Evolutionary conservation across 257 asterid genomes (phyloP), one percentile per base, ranked within the genome.

Genomic region (Sherardia arvensis): DNA sequence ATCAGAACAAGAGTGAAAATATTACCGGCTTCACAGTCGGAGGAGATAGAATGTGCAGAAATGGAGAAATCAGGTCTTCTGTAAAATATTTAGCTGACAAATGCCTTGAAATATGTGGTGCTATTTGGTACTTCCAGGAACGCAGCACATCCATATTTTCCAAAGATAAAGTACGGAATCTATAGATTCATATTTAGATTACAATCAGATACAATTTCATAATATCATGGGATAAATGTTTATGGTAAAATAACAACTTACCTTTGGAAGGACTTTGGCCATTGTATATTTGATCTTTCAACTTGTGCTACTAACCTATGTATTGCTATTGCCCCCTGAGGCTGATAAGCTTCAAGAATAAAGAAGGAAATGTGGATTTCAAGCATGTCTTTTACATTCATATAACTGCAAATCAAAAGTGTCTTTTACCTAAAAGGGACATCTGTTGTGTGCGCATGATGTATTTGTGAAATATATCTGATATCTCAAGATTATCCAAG

Each of bases 201-300:
- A 59, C 21, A 25, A 56, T 61, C 62, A 33, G 54, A 53, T 47
- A 61, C 29, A 61, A 53, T 29, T 59, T n/a, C 54, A 54, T 62
- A 18, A 27, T n/a, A n/a, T 23, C 62, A 29, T 28, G 62, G 53
- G 38, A 29, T 48, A 33, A 29, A 22, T 8, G 5, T 53, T 51
- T 43, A 61, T 20, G 65, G 51, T 18, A 36, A 61, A 66, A 32
- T 22, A n/a, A 23, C 26, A 48, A 61, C 59, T 54, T 78, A 92
- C 99, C 97, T 93, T 9, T 93, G 88, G 74, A 80, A 85, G 67
- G 97, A 85, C 73, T 90, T 90, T 28, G 99, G 99, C 96, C 97
- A 93, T 73, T 87, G 87, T 69, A 93, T 93, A 76, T 77, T 83
- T 64, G 83, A 81, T 80, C 69, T 84, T 74, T 83, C 95, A 27